phyloP scores from a whole-genome alignment of 1,284 basidiomycete species.

The Mycena citricolor region DNA sequence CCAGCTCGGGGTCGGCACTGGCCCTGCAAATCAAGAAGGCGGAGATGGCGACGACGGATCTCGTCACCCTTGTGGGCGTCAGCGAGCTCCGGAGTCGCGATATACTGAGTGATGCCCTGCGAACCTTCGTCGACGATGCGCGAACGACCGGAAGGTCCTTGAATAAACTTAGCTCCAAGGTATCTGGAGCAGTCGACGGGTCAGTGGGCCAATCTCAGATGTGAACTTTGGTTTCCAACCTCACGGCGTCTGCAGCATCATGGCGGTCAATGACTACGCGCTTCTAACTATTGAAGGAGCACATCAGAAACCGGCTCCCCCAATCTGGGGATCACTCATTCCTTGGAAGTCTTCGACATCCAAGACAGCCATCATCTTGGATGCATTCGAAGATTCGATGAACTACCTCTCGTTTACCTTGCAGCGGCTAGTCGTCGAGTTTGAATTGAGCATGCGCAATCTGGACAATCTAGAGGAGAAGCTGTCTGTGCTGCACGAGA shows the following conservation, averaged over 20 bases:
- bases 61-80: conserved; percentile 56
- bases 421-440: conserved; percentile 58
- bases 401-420: conserved; percentile 53
- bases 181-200: conserved; percentile 70
- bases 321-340: conserved; percentile 43
- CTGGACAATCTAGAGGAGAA: conserved; percentile 62
- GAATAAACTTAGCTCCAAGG: conserved; percentile 57
- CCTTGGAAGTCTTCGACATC: conserved; percentile 41
- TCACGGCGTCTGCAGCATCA: conserved; percentile 45
- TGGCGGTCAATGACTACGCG: conserved; percentile 70
- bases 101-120: conserved; percentile 49
- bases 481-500: conserved; percentile 53
- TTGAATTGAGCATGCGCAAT: conserved; percentile 50
- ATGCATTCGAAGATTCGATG: conserved; percentile 63
- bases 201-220: conserved; percentile 32
- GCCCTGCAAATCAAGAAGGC: conserved; percentile 69
- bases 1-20: conserved; percentile 53
- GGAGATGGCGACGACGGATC: conserved; percentile 70
- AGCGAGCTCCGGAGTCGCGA: conserved; percentile 62
- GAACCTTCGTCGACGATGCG: conserved; percentile 57
- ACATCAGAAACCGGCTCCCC: conserved; percentile 36
- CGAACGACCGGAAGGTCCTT: conserved; percentile 56
- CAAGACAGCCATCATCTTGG: conserved; percentile 44
- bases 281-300: conserved; percentile 57
- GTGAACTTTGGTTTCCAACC: conserved; percentile 4